Base-by-base conservation (phyloP, 2,329 filamentous ascomycete species). In the Blumeria hordei region DNA sequence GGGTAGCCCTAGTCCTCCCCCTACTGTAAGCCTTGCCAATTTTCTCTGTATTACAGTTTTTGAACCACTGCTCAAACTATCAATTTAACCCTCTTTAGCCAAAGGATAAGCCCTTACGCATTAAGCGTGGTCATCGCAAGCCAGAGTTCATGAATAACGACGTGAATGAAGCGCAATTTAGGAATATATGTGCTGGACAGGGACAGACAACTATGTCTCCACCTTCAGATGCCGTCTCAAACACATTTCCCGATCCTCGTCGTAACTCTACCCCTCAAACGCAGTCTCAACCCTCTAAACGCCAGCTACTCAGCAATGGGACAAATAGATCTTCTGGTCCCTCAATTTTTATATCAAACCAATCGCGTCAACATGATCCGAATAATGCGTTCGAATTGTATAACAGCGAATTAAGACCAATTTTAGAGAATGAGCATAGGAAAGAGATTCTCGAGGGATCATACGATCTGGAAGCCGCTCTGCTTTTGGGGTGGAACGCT, bases 1-100 rank as follows among this genome's bases (percentile, higher is more conserved):
- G 62, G 81, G 82, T 62, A 86, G 81, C 65, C 83, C 81, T 6
- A 86, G 81, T 63, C 83, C 83, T n/a, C 83, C 83, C 28, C 83
- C 83, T 45, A 87, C 84, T 62, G 81, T 85, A 77, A 60, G 77
- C 69, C 37, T 58, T 47, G 55, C 4, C 21, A 28, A 28, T 28
- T 4, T 16, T 45, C 41, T 12, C 41, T 6, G 41, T 18, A 9
- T 54, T 54, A 54, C 41, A 55, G 36, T 55, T 54, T 57, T 54
- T 55, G 56, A 54, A 56, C 59, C 56, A 55, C 56, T 6, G 12
- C 16, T 21, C n/a, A 53, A 52, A n/a, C 44, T 33, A 2, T 11
- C 3, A 39, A 53, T n/a, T 18, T 37, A 6, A 10, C 21, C 18
- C 54, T 57, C 52, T 58, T 63, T 66, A 85, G 81, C 83, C 83